A percentile compares a stretch with the other conserved stretches of the same genome.
Conservation (phyloP, 2,329 filamentous ascomycete species). For the Leptoxyphium fumago region DNA sequence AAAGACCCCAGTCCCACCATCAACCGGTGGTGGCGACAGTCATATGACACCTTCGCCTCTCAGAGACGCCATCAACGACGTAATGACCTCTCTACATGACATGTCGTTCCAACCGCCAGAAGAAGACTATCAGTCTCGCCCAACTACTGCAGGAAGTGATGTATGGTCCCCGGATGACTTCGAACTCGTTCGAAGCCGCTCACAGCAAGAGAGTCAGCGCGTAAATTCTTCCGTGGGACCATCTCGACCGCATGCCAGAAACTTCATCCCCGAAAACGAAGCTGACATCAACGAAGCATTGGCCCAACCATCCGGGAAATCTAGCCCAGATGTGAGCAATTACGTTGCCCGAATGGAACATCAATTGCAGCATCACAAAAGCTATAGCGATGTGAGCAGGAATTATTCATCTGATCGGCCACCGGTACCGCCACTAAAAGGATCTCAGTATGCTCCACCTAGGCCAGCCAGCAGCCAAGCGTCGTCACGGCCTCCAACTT, state of each 20-base stretch:
- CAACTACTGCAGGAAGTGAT: conserved; percentile 38
- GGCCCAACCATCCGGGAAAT: conserved; percentile 16
- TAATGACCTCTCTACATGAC: conserved; percentile 86
- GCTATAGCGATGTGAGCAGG: background rate
- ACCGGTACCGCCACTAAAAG: conserved; percentile 18
- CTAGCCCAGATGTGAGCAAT: conserved; percentile 55
- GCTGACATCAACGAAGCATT: conserved; percentile 26
- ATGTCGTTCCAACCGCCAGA: conserved; percentile 46
- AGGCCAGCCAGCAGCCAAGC: conserved; percentile 5
- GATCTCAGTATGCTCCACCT: conserved; percentile 11
- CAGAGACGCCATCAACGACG: conserved; percentile 91
- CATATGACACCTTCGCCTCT: conserved; percentile 70
- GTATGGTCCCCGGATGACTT: conserved; percentile 91
- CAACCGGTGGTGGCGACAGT: conserved; percentile 42
- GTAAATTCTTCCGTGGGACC: conserved; percentile 66
- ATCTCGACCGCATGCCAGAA: conserved; percentile 22
- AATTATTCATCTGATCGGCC: conserved; percentile 25
- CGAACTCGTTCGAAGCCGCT: conserved; percentile 37
- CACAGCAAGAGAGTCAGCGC: conserved; percentile 22
- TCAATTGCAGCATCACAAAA: conserved; percentile 43
- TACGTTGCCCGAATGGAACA: conserved; percentile 90
- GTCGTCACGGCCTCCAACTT: conserved; percentile 6
- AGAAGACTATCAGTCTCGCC: conserved; percentile 29
- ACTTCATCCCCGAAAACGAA: conserved; percentile 35
- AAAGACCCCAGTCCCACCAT: conserved; percentile 52